Base-by-base conservation (phyloP, 75 land plant species). In the Pinus albicaulis region DNA sequence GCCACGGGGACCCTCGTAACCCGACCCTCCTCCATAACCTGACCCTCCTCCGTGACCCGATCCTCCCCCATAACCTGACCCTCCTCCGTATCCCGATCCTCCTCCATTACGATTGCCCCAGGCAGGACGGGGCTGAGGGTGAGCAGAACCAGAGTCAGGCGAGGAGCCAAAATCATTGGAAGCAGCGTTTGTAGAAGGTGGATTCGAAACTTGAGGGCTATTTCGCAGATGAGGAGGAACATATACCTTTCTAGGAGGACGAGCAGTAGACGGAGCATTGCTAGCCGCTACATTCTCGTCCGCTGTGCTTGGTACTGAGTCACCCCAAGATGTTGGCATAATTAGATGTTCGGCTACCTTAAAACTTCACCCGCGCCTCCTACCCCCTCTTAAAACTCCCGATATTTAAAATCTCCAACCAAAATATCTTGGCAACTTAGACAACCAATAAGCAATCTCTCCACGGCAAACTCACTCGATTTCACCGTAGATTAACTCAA, bases 161-260 rank as follows among this genome's bases (percentile, higher is more conserved):
- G 68, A 82, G 11, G 82, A 71, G 17, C 72, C 68, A 74, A 56
- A 36, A 55, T 77, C 82, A 36, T 59, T 59, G 1, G 77, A 12
- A 3, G 77, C 13, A 25, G 66, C 71, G 8, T 76, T 71, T 15
- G 73, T 66, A 2, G 78, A 62, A 3, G 85, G 28, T 13, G 77
- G 71, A 22, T 53, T 59, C 10, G 73, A 20, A 24, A 48, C 57
- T 22, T 68, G 68, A n/a, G 80, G 75, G 36, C 84, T 77, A 77
- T 88, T 92, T 36, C 97, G 85, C 52, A 94, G 83, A 82, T 94
- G 94, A 20, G 97, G 97, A 11, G 97, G 97, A 17, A 94, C 92
- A 57, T 94, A 94, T 20, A 90, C 65, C 19, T 92, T 57, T 34
- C 88, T 82, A 0, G 75, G 28, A 10, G 86, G 83, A 16, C 68